phyloP scores from a whole-genome alignment of 371 early-diverging fungal genomes.

The Gilbertella persicaria region DNA sequence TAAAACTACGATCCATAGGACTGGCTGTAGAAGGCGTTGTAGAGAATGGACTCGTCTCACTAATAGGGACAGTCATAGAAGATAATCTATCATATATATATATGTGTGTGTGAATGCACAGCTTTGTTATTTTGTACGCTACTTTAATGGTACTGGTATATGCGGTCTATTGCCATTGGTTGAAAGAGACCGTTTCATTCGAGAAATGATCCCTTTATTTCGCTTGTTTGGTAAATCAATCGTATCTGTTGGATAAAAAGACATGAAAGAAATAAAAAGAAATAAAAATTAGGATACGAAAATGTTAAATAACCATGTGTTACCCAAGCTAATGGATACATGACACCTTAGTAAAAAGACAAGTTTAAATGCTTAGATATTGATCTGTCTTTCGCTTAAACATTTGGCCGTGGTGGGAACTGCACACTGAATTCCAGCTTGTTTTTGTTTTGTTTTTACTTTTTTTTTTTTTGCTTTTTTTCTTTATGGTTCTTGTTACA shows the following conservation, averaged over 20 bases:
- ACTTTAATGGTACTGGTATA: conserved; percentile 2
- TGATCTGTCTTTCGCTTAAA: no score
- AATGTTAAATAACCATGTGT: background rate
- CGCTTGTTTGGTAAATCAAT: conserved; percentile 2
- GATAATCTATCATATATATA: background rate
- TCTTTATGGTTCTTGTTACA: conserved; percentile 57
- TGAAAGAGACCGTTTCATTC: conserved; percentile 28
- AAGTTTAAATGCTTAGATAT: no score
- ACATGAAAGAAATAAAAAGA: background rate
- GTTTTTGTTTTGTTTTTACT: no score
- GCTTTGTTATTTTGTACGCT: background rate
- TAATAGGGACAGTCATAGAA: background rate
- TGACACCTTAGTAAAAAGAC: no score
- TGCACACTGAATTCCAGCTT: no score
- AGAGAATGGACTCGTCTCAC: background rate
- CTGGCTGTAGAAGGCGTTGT: background rate
- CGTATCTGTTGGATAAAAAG: background rate
- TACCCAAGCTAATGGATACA: no score
- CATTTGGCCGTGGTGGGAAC: no score
- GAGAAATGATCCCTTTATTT: conserved; percentile 20
- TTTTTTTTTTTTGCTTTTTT: conserved; percentile 11
- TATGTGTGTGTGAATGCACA: background rate
- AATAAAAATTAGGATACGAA: background rate
- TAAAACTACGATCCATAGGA: background rate
- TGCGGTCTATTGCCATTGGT: conserved; percentile 11